Percentiles rank a stretch among this genome's conserved stretches.
Evolutionary conservation across 768 basidiomycete genomes (phyloP).

Genomic region (Collybia nuda): DNA sequence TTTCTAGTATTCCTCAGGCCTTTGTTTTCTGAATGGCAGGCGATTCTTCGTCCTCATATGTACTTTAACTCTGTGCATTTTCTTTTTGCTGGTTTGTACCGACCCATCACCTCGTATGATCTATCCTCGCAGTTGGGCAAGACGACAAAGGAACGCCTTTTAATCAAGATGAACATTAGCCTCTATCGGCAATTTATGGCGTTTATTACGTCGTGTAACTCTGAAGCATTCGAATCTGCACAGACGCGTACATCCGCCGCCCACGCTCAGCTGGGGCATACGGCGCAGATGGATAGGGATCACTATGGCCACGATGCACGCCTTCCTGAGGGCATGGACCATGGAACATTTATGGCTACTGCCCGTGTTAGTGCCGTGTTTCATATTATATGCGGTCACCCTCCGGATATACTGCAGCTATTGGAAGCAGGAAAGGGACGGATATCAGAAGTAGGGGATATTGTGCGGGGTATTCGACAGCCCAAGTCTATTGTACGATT

Average conservation of each 20-base stretch:
- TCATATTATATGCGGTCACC: conserved; percentile 10
- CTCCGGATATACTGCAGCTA: background rate
- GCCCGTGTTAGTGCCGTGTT: conserved; percentile 11
- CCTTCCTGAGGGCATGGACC: conserved; percentile 9
- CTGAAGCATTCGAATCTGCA: background rate
- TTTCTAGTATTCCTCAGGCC: conserved; percentile 10
- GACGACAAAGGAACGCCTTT: background rate
- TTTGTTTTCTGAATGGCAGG: conserved; percentile 7
- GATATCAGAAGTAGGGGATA: background rate
- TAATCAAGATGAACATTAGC: background rate
- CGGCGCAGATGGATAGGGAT: background rate
- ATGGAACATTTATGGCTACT: conserved; percentile 2
- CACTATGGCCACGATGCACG: conserved; percentile 14
- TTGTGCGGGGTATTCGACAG: background rate
- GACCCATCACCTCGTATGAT: background rate
- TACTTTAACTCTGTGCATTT: background rate
- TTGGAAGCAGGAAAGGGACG: background rate
- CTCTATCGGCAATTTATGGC: conserved; percentile 1
- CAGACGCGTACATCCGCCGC: background rate
- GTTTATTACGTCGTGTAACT: conserved; percentile 2
- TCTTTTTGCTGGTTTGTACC: conserved; percentile 4
- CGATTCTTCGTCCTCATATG: conserved; percentile 1
- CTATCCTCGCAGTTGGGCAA: background rate
- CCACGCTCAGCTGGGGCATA: conserved; percentile 11
- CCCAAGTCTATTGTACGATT: background rate